phyloP scores from a whole-genome alignment of 768 basidiomycete species.

The Coprinopsis sp. region DNA sequence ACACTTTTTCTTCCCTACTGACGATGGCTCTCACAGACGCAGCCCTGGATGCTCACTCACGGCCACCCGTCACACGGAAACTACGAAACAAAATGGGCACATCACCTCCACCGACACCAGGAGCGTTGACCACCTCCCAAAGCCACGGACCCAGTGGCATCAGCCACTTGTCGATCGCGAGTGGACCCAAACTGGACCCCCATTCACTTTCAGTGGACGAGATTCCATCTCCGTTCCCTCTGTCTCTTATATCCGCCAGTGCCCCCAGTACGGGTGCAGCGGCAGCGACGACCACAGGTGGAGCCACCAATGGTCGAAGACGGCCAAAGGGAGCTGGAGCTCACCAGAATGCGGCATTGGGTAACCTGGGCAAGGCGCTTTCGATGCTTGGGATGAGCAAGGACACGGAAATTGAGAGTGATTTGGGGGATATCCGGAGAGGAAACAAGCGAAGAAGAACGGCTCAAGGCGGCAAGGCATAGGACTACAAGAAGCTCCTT shows the following conservation, averaged over 20 bases:
- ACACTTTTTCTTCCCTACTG: conserved; percentile 6
- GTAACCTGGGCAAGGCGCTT: conserved; percentile 73
- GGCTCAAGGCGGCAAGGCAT: conserved; percentile 18
- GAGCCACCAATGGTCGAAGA: conserved; percentile 36
- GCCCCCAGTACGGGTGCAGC: conserved; percentile 14
- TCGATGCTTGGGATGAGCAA: conserved; percentile 50
- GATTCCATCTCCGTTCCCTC: conserved; percentile 64
- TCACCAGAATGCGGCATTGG: conserved; percentile 54
- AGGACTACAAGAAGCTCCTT: too few relatives aligned
- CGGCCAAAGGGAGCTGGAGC: conserved; percentile 52
- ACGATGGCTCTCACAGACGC: too few relatives aligned
- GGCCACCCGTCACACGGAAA: conserved; percentile 80
- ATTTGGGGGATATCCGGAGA: conserved; percentile 73
- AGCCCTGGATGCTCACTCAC: conserved; percentile 68
- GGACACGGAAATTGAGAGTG: conserved; percentile 69
- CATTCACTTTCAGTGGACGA: conserved; percentile 85
- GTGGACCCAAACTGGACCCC: conserved; percentile 71
- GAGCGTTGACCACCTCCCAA: conserved; percentile 32
- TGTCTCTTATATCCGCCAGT: conserved; percentile 22
- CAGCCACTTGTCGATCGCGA: conserved; percentile 54
- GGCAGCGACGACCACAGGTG: conserved; percentile 17
- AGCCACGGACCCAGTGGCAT: conserved; percentile 35
- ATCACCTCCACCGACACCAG: conserved; percentile 74
- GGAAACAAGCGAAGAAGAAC: conserved; percentile 62
- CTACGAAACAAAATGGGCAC: conserved; percentile 76